Evolutionary conservation across 2,329 filamentous ascomycete species (phyloP).

Genomic region (Diaporthe vaccinii): DNA sequence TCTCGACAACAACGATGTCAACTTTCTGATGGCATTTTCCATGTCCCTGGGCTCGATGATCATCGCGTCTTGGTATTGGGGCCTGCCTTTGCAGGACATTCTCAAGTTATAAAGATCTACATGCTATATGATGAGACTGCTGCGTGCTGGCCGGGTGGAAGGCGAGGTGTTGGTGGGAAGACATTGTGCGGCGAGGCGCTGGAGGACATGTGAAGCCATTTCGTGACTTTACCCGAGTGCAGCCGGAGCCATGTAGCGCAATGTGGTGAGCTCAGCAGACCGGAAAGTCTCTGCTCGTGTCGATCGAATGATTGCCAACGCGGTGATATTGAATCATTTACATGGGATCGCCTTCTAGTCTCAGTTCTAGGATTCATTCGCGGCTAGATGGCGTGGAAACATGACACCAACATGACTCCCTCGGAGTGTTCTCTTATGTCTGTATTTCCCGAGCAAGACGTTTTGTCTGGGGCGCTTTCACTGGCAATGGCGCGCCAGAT

Average conservation of each 20-base stretch:
- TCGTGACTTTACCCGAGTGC: background rate
- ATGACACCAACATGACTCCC: background rate
- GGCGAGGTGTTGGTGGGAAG: background rate
- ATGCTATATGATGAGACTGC: background rate
- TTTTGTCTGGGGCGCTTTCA: background rate
- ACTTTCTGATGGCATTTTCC: slow-evolving; percentile 87
- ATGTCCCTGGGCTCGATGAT: slow-evolving; percentile 87
- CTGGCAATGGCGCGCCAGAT: background rate
- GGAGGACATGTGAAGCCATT: background rate
- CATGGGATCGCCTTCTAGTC: background rate
- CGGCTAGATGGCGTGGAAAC: background rate
- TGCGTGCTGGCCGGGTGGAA: background rate
- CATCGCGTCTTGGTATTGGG: slow-evolving; percentile 72
- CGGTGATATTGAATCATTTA: background rate
- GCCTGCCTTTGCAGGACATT: slow-evolving; percentile 63
- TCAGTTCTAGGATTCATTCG: background rate
- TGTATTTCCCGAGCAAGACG: too few species aligned
- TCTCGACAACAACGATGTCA: slow-evolving; percentile 96
- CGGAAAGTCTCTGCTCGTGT: background rate
- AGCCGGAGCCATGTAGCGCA: background rate
- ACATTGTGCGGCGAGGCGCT: background rate
- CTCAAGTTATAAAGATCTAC: slow-evolving; percentile 49
- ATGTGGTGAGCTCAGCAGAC: background rate
- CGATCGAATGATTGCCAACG: background rate
- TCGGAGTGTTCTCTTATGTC: background rate